A percentile compares a stretch with the other conserved stretches of the same genome.
Conservation (phyloP, 2,329 filamentous ascomycete species). For the Colletotrichum tanaceti region DNA sequence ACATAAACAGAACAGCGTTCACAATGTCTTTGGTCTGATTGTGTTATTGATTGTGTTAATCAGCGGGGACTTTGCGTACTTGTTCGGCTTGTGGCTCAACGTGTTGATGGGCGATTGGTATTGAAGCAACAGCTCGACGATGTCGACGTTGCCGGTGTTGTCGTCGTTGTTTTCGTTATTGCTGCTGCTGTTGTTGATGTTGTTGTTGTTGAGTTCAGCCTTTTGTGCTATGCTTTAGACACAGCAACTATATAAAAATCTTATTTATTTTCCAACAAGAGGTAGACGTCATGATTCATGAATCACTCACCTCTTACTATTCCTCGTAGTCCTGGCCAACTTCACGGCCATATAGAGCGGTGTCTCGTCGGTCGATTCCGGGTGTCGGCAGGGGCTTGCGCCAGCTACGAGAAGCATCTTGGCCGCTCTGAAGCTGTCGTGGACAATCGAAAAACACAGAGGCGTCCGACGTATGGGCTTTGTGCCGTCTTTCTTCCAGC, state of each 20-base stretch:
- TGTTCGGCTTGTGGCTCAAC: slow-evolving; percentile 14
- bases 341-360: slow-evolving; percentile 29
- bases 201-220: not conserved
- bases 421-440: slow-evolving; percentile 37
- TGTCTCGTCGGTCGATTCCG: slow-evolving; percentile 1
- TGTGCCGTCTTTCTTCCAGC: not conserved
- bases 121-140: slow-evolving; percentile 28
- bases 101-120: slow-evolving; percentile 34
- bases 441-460: slow-evolving; percentile 41
- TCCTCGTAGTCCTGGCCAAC: not conserved
- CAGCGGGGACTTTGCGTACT: slow-evolving; percentile 25
- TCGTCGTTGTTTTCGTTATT: not conserved
- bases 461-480: slow-evolving; percentile 32
- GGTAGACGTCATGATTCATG: rapidly evolving
- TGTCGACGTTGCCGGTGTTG: slow-evolving; percentile 25
- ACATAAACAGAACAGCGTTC: too few species aligned
- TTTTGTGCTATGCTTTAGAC: too few species aligned
- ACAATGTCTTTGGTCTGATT: too few species aligned
- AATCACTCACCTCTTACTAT: not conserved
- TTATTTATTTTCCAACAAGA: too few species aligned
- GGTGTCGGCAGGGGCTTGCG: slow-evolving; percentile 39
- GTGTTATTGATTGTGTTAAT: too few species aligned
- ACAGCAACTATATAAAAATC: not conserved
- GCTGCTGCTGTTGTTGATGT: not conserved
- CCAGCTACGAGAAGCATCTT: slow-evolving; percentile 42